These are phyloP conservation scores for Ceratocystis cubensis DNA, from an alignment of 2,329 filamentous ascomycete species.

Conservation along the genomic window DNA sequence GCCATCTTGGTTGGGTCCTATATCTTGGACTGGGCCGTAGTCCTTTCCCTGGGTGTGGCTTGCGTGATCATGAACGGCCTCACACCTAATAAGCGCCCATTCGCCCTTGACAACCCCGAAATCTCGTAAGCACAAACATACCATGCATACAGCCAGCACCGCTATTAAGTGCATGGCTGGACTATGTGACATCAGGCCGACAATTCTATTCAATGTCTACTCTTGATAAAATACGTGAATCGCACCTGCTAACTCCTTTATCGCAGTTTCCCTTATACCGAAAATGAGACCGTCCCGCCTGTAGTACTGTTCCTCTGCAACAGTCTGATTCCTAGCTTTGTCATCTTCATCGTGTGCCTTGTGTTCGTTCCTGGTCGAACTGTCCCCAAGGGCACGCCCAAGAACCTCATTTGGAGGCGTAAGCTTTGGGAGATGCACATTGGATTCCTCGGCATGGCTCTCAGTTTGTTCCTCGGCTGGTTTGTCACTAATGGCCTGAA, in stretches of 20 bases:
- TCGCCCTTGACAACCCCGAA: conserved; percentile 56
- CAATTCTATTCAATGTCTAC: background rate
- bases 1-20: conserved; percentile 47
- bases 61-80: conserved; percentile 47
- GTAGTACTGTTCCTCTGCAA: conserved; percentile 52
- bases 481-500: conserved; percentile 80
- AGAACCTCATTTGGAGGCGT: conserved; percentile 56
- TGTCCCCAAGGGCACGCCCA: conserved; percentile 49
- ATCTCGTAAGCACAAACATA: conserved; percentile 35
- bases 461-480: conserved; percentile 60
- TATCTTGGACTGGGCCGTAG: conserved; percentile 60
- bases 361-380: conserved; percentile 60
- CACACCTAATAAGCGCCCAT: conserved; percentile 54
- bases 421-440: conserved; percentile 87
- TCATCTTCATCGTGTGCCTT: conserved; percentile 58
- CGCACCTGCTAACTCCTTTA: background rate
- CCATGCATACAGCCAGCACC: background rate
- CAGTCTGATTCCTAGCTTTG: conserved; percentile 49
- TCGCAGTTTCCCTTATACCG: conserved; percentile 53
- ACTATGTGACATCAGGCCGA: background rate
- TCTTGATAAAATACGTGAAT: background rate
- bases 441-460: conserved; percentile 67
- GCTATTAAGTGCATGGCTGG: background rate
- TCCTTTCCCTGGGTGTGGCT: conserved; percentile 45
- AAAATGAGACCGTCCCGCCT: conserved; percentile 60